Conservation (phyloP, 1,139 yeast species). For the Geotrichum klebahnii region DNA sequence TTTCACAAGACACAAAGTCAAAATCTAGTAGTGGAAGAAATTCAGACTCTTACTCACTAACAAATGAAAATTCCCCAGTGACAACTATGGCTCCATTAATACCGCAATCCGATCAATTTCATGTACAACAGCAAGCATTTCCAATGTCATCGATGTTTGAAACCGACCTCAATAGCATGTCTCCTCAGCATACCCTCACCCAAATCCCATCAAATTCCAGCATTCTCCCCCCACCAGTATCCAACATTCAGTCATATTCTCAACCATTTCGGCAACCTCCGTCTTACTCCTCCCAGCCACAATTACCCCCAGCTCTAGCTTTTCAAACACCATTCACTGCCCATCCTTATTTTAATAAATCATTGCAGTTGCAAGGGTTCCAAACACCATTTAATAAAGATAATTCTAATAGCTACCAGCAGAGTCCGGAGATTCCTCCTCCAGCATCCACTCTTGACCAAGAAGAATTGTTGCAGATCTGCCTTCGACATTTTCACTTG, state of each 20-base stretch:
- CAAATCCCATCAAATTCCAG: background rate
- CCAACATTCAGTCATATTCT: no score
- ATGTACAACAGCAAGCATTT: background rate
- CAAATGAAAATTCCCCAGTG: background rate
- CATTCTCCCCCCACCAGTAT: background rate
- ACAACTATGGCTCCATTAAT: background rate
- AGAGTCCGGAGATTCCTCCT: background rate
- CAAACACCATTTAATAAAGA: no score
- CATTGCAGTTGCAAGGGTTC: no score
- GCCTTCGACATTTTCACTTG: conserved; percentile 8
- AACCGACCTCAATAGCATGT: background rate
- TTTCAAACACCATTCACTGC: no score
- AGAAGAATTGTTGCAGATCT: conserved; percentile 5
- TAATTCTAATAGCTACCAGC: background rate
- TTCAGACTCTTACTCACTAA: background rate
- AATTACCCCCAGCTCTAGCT: no score
- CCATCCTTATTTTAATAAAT: no score
- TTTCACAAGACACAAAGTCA: background rate
- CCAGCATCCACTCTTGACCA: conserved; percentile 8
- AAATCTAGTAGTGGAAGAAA: background rate
- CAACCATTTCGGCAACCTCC: no score
- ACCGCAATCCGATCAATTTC: background rate
- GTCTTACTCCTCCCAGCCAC: no score
- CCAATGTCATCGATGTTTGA: background rate
- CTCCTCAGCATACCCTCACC: background rate